Percentiles rank a stretch among this genome's conserved stretches.
phyloP scores from a whole-genome alignment of 306 rosid species.

The Casuarina equisetifolia region DNA sequence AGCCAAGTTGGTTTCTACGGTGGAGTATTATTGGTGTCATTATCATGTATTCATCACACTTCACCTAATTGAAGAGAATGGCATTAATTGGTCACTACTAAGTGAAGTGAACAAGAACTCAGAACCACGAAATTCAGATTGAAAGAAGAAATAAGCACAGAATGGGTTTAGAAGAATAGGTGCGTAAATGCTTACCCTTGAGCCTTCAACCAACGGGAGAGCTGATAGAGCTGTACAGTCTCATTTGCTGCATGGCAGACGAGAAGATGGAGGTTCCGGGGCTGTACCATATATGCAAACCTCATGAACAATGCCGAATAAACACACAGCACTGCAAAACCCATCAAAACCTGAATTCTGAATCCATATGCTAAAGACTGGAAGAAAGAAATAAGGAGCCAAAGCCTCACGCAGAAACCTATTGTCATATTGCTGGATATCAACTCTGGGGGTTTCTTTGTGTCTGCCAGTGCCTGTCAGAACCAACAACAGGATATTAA shows the following conservation, averaged over 20 bases:
- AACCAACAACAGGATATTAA: slow-evolving; percentile 1
- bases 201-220: slow-evolving; percentile 64
- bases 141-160: neutral
- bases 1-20: neutral
- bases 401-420: slow-evolving; percentile 34
- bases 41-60: neutral
- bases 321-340: slow-evolving; percentile 65
- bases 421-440: slow-evolving; percentile 55
- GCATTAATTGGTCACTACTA: too few species aligned
- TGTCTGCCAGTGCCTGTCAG: slow-evolving; percentile 53
- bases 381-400: neutral
- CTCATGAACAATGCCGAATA: slow-evolving; percentile 75
- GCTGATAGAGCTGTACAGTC: slow-evolving; percentile 68
- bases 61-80: too few species aligned
- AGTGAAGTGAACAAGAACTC: neutral
- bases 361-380: slow-evolving; percentile 5
- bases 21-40: neutral
- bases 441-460: slow-evolving; percentile 56
- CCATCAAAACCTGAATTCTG: slow-evolving; percentile 7
- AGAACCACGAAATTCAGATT: neutral
- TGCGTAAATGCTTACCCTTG: slow-evolving; percentile 44
- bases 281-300: slow-evolving; percentile 80
- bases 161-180: neutral
- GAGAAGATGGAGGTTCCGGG: slow-evolving; percentile 66
- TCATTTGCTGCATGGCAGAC: slow-evolving; percentile 68